Conservation (phyloP, 2,329 filamentous ascomycete genomes). For the Alternaria rosae region DNA sequence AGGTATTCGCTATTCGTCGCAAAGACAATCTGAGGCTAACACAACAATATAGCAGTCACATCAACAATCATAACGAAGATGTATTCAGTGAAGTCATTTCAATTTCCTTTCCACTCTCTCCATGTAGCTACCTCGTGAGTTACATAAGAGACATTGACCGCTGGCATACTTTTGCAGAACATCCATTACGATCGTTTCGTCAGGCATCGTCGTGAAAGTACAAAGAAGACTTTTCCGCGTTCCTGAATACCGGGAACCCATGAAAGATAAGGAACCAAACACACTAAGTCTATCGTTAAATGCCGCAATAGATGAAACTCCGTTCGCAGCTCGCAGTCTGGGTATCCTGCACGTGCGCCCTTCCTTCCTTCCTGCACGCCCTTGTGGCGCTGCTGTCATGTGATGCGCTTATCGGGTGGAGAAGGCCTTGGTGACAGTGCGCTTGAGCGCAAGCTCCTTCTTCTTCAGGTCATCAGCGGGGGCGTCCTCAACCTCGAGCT, state of each 20-base stretch:
- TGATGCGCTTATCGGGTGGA: slow-evolving; percentile 73
- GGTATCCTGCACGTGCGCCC: slow-evolving; percentile 40
- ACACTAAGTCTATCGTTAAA: slow-evolving; percentile 48
- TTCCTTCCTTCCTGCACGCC: slow-evolving; percentile 26
- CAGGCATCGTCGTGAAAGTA: slow-evolving; percentile 41
- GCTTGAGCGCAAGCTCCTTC: slow-evolving; percentile 98
- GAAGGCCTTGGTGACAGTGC: slow-evolving; percentile 98
- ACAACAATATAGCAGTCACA: background rate
- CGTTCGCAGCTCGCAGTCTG: slow-evolving; percentile 39
- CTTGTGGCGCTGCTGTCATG: slow-evolving; percentile 8
- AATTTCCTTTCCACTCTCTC: slow-evolving; percentile 28
- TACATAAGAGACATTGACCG: slow-evolving; percentile 31
- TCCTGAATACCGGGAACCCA: slow-evolving; percentile 34
- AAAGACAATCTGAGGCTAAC: background rate
- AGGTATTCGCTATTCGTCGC: background rate
- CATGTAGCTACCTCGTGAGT: slow-evolving; percentile 21
- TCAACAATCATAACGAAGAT: background rate
- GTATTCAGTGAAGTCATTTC: slow-evolving; percentile 17
- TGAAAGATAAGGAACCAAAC: slow-evolving; percentile 40
- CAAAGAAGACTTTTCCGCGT: slow-evolving; percentile 36
- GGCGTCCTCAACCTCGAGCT: slow-evolving; percentile 95
- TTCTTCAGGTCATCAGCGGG: slow-evolving; percentile 96
- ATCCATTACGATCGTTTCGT: slow-evolving; percentile 36
- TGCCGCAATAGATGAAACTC: slow-evolving; percentile 42
- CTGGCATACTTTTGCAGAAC: slow-evolving; percentile 33